A percentile compares a stretch with the other conserved stretches of the same genome.
Conservation (phyloP, 2,329 filamentous ascomycete genomes). For the Trichoderma sp. region DNA sequence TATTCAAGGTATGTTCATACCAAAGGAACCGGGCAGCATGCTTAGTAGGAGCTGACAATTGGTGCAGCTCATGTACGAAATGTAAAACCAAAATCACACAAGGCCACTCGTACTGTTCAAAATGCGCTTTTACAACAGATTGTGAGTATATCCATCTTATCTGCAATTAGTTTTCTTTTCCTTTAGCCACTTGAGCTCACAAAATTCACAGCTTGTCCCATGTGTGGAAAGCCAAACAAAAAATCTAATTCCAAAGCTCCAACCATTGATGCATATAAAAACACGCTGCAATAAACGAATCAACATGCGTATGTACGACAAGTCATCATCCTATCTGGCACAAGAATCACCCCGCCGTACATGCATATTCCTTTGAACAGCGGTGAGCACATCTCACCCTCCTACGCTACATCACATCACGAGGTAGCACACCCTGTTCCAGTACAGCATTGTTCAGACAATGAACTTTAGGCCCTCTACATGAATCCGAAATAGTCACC, state of each 20-base stretch:
- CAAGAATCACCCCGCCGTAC: neutral
- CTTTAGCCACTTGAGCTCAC: conserved; percentile 23
- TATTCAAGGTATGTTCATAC: conserved; percentile 46
- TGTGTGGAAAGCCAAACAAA: conserved; percentile 63
- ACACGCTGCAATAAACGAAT: conserved; percentile 56
- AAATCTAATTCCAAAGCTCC: conserved; percentile 53
- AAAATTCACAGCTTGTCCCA: conserved; percentile 54
- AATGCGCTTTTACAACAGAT: conserved; percentile 64
- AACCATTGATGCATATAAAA: conserved; percentile 61
- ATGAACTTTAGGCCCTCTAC: neutral
- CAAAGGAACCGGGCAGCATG: neutral
- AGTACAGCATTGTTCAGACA: neutral
- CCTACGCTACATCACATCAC: neutral
- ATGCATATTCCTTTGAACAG: neutral
- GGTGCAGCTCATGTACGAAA: conserved; percentile 54
- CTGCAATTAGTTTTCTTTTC: neutral
- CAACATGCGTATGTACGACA: neutral
- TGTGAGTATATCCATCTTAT: conserved; percentile 43
- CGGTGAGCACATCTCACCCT: conserved; percentile 4
- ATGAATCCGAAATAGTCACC: neutral
- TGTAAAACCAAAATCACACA: conserved; percentile 67
- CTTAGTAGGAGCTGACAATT: neutral
- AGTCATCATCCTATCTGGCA: neutral
- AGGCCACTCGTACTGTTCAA: conserved; percentile 61
- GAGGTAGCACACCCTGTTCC: neutral